Evolutionary conservation across 2,329 filamentous ascomycete genomes (phyloP).

Genomic region (Ceratocystiopsis sp.): DNA sequence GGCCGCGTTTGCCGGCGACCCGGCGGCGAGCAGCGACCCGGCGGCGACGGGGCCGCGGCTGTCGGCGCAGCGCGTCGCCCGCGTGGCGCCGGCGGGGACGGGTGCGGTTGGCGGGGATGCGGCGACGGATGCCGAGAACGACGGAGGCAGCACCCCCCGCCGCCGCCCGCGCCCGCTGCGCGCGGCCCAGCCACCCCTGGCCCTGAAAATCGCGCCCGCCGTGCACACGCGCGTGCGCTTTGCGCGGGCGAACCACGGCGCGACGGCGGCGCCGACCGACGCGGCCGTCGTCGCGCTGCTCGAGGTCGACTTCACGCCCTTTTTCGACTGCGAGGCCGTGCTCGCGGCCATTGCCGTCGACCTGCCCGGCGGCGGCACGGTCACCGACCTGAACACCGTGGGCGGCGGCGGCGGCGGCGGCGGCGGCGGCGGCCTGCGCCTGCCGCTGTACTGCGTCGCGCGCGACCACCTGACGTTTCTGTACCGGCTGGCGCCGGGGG

Average conservation of each 20-base stretch:
- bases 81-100: conserved; percentile 47
- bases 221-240: conserved; percentile 60
- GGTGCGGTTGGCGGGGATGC: no score
- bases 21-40: conserved; percentile 18
- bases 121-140: no score
- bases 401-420: no score
- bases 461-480: conserved; percentile 63
- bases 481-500: conserved; percentile 42
- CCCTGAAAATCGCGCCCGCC: conserved; percentile 48
- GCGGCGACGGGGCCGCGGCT: conserved; percentile 38
- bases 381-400: conserved; percentile 35
- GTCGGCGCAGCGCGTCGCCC: conserved; percentile 57
- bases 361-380: conserved; percentile 38
- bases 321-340: conserved; percentile 48
- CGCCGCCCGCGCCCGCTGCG: conserved; percentile 41
- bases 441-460: conserved; percentile 46
- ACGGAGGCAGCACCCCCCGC: conserved; percentile 18
- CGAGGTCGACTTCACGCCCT: conserved; percentile 57
- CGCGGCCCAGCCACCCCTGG: conserved; percentile 32
- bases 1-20: conserved; percentile 52
- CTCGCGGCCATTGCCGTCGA: conserved; percentile 42
- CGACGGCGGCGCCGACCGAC: conserved; percentile 37
- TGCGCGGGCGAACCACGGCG: conserved; percentile 45
- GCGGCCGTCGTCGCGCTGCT: conserved; percentile 50
- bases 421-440: no score